A percentile compares a stretch with the other conserved stretches of the same genome.
These are phyloP conservation scores for Trypanosoma boissoni DNA, from an alignment of 208 protist genomes.

Conservation along the genomic window DNA sequence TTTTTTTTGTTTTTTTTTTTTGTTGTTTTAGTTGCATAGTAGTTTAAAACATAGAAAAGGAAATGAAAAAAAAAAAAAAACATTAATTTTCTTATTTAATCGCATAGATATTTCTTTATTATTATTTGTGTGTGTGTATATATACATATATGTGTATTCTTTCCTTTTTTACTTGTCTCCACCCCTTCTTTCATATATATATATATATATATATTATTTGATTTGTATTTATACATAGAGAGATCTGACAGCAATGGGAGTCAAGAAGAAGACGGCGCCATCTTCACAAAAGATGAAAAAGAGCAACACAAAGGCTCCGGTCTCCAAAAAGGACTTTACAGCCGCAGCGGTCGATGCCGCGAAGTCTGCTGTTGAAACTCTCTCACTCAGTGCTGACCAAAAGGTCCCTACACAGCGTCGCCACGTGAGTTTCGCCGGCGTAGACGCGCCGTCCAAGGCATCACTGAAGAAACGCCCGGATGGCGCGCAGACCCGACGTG, in stretches of 20 bases:
- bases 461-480: too few species aligned
- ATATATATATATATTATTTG: not conserved
- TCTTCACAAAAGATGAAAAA: too few species aligned
- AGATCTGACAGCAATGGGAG: not conserved
- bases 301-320: not conserved
- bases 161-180: not conserved
- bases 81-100: not conserved
- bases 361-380: conserved; percentile 20
- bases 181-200: not conserved
- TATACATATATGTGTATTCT: not conserved
- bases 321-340: conserved; percentile 3
- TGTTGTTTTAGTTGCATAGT: too few species aligned
- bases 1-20: conserved; percentile 9
- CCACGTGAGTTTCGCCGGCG: conserved; percentile 22
- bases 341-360: conserved; percentile 23
- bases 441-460: conserved; percentile 3
- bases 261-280: not conserved
- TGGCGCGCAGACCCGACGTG: too few species aligned
- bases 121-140: not conserved
- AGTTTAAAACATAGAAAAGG: too few species aligned
- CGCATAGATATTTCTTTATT: not conserved
- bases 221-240: not conserved
- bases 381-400: too few species aligned
- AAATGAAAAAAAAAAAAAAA: too few species aligned
- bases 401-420: not conserved